Percentiles rank a stretch among this genome's conserved stretches.
Evolutionary conservation across 2,329 filamentous ascomycete species (phyloP).

Genomic region (Ophiocordyceps camponoti-saundersi): DNA sequence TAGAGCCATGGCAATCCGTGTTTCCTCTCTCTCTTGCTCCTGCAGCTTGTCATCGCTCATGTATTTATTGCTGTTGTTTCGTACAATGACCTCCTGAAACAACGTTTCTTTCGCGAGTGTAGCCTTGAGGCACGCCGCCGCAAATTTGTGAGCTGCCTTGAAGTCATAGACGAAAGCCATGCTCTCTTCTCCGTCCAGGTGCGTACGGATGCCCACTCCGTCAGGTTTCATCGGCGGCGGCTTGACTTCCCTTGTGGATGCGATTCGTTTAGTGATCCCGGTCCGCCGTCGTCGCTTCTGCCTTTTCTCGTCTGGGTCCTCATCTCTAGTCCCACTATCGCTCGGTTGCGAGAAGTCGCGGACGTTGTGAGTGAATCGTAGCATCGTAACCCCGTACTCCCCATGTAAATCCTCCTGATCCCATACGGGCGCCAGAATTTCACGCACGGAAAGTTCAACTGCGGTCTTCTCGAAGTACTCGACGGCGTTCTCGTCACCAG

Average conservation of each 20-base stretch:
- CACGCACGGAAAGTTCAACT: no score
- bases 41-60: not conserved
- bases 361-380: constrained; percentile 1
- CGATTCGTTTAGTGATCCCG: constrained; percentile 3
- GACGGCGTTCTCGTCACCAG: no score
- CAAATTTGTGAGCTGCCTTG: constrained; percentile 3
- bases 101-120: constrained; percentile 2
- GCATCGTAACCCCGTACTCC: not conserved
- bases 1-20: constrained; percentile 6
- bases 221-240: constrained; percentile 3
- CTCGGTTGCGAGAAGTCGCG: constrained; percentile 3
- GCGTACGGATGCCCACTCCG: constrained; percentile 3
- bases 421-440: no score
- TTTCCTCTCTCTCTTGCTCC: constrained; percentile 1
- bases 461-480: no score
- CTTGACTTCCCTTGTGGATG: constrained; percentile 3
- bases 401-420: constrained; percentile 2
- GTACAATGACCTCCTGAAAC: constrained; percentile 2
- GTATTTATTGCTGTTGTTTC: constrained; percentile 1
- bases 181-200: constrained; percentile 1
- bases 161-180: constrained; percentile 3
- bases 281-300: constrained; percentile 1
- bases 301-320: not conserved
- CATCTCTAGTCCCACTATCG: constrained; percentile 1
- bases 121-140: not conserved